Percentiles rank a stretch among this genome's conserved stretches.
Evolutionary conservation across 1,139 yeast genomes (phyloP).

Genomic region (Arxiozyma telluris): DNA sequence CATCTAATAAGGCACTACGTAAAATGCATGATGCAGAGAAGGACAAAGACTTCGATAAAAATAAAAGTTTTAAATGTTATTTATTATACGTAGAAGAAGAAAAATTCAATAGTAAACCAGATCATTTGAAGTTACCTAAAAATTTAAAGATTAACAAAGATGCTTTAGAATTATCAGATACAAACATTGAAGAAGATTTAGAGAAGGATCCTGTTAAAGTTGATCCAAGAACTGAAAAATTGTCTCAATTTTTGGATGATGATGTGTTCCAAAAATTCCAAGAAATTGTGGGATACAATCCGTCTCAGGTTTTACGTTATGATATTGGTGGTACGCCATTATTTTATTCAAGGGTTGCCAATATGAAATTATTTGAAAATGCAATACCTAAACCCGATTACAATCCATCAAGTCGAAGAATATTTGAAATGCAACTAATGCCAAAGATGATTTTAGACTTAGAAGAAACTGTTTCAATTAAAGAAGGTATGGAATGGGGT

Average conservation of each 20-base stretch:
- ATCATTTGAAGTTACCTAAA: conserved; percentile 38
- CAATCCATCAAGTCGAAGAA: conserved; percentile 55
- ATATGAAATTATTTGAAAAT: conserved; percentile 18
- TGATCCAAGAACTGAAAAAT: conserved; percentile 34
- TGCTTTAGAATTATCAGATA: conserved; percentile 27
- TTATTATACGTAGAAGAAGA: conserved; percentile 65
- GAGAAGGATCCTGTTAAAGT: conserved; percentile 25
- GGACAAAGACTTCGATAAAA: conserved; percentile 20
- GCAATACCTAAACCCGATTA: conserved; percentile 32
- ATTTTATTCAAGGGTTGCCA: conserved; percentile 45
- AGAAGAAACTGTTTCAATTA: conserved; percentile 45
- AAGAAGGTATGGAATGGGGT: conserved; percentile 96
- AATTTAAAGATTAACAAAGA: conserved; percentile 31
- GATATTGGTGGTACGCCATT: conserved; percentile 69
- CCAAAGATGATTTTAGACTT: conserved; percentile 83
- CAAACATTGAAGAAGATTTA: conserved; percentile 29
- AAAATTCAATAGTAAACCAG: conserved; percentile 41
- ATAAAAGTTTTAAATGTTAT: conserved; percentile 46
- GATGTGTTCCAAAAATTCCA: conserved; percentile 72
- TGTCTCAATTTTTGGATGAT: conserved; percentile 53
- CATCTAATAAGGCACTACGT: conserved; percentile 20
- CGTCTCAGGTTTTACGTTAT: conserved; percentile 78
- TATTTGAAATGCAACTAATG: conserved; percentile 85
- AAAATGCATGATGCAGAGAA: conserved; percentile 20
- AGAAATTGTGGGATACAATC: conserved; percentile 65